Evolutionary conservation across 768 basidiomycete species (phyloP).

Genomic region (Multifurca ochricompacta): DNA sequence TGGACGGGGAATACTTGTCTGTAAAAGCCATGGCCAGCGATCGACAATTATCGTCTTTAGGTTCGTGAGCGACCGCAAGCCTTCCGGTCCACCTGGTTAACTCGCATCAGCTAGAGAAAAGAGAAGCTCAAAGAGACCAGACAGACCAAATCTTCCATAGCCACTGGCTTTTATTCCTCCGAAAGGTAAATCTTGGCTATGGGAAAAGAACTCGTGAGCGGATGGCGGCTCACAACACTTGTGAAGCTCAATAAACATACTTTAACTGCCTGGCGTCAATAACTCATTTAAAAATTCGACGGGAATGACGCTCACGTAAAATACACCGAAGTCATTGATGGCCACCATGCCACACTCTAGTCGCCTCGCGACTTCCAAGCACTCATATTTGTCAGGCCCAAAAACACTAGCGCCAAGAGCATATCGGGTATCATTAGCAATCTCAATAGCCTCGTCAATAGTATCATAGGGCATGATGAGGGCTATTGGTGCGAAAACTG

Average conservation of each 20-base stretch:
- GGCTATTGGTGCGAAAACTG: constrained; percentile 92
- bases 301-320: constrained; percentile 51
- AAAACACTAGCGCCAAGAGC: constrained; percentile 94
- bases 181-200: constrained; percentile 86
- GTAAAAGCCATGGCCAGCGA: constrained; percentile 73
- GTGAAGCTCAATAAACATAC: constrained; percentile 35
- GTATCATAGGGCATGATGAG: constrained; percentile 78
- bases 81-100: constrained; percentile 78
- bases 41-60: constrained; percentile 84
- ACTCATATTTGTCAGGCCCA: constrained; percentile 74
- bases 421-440: constrained; percentile 83
- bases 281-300: constrained; percentile 5
- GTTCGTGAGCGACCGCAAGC: constrained; percentile 80
- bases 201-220: constrained; percentile 25
- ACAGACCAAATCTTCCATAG: constrained; percentile 84
- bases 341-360: constrained; percentile 97
- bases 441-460: constrained; percentile 76
- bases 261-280: constrained; percentile 45
- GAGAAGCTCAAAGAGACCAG: neutral
- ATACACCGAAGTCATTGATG: constrained; percentile 89
- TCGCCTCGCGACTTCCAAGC: constrained; percentile 68
- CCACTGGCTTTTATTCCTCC: constrained; percentile 89
- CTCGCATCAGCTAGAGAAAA: constrained; percentile 13
- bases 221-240: constrained; percentile 6
- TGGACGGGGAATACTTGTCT: constrained; percentile 79